These are phyloP conservation scores for Geotrichum histeridarum DNA, from an alignment of 1,139 yeast species.

Conservation along the genomic window DNA sequence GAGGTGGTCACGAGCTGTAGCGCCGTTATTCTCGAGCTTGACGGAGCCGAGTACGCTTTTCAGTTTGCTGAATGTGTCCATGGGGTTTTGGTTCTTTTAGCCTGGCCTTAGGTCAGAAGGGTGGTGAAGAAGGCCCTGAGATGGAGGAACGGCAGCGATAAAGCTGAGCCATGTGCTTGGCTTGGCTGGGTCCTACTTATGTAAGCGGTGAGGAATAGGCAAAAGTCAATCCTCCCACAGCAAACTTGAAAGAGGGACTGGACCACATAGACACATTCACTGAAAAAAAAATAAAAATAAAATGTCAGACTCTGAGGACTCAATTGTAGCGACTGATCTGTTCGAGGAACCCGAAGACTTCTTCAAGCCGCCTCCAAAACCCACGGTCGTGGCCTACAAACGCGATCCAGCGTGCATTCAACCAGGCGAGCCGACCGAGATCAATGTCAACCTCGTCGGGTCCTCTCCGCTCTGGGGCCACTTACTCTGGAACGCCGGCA, in stretches of 20 bases:
- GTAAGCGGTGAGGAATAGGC: too few species aligned
- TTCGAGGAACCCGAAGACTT: conserved; percentile 85
- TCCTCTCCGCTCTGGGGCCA: conserved; percentile 95
- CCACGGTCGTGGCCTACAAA: conserved; percentile 66
- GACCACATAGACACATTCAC: too few species aligned
- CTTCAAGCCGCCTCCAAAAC: conserved; percentile 49
- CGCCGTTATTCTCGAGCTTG: conserved; percentile 43
- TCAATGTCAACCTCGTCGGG: conserved; percentile 72
- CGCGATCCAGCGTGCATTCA: conserved; percentile 41
- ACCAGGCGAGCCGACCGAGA: conserved; percentile 40
- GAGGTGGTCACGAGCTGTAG: conserved; percentile 53
- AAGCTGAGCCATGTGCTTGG: too few species aligned
- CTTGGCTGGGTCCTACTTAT: too few species aligned
- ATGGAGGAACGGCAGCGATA: too few species aligned
- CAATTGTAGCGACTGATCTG: conserved; percentile 16
- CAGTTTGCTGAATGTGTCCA: too few species aligned
- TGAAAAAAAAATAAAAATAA: neutral
- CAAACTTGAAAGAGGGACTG: too few species aligned
- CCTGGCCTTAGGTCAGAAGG: too few species aligned
- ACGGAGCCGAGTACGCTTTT: conserved; percentile 27
- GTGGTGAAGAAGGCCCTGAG: too few species aligned
- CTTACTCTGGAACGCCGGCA: conserved; percentile 89
- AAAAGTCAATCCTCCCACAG: too few species aligned
- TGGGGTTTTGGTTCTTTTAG: too few species aligned
- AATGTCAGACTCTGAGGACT: conserved; percentile 15